Evolutionary conservation across 2,329 filamentous ascomycete species (phyloP).

Genomic region (Basipetospora chlamydospora): DNA sequence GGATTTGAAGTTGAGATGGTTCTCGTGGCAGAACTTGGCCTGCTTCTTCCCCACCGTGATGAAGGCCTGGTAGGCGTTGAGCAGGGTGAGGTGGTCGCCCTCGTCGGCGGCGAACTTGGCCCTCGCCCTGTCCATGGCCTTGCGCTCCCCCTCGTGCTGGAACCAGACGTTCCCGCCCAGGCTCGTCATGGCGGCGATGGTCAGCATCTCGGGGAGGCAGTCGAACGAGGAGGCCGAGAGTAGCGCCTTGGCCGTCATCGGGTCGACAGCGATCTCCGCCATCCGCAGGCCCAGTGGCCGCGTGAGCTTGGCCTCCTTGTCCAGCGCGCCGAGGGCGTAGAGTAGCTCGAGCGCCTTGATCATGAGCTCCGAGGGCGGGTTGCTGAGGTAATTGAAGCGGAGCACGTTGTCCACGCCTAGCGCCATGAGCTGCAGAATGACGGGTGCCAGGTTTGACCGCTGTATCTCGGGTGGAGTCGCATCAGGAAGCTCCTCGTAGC

Average conservation of each 20-base stretch:
- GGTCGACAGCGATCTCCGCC: constrained; percentile 85
- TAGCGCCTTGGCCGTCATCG: constrained; percentile 87
- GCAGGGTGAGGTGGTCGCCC: constrained; percentile 81
- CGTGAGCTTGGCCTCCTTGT: constrained; percentile 82
- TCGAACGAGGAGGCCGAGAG: constrained; percentile 60
- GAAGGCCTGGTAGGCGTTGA: constrained; percentile 90
- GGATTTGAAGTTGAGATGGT: constrained; percentile 75
- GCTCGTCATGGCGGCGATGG: constrained; percentile 87
- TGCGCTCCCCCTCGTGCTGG: constrained; percentile 62
- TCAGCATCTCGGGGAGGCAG: constrained; percentile 75
- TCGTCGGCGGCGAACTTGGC: constrained; percentile 83
- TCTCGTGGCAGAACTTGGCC: constrained; percentile 71
- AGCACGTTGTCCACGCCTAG: constrained; percentile 90
- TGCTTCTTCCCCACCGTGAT: constrained; percentile 72
- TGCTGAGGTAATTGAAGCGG: constrained; percentile 76
- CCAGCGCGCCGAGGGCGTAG: constrained; percentile 72
- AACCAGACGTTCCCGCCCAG: constrained; percentile 75
- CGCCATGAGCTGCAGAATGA: constrained; percentile 83
- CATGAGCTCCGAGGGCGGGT: constrained; percentile 74
- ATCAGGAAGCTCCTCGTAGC: constrained; percentile 48
- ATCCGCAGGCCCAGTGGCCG: constrained; percentile 76
- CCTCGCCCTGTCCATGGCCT: constrained; percentile 56
- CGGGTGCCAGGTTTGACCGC: constrained; percentile 75
- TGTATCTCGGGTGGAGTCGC: constrained; percentile 82
- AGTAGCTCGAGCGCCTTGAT: constrained; percentile 77